Percentiles rank a stretch among this genome's conserved stretches.
phyloP scores from a whole-genome alignment of 2,329 filamentous ascomycete species.

The Trichocomaceae sp. region DNA sequence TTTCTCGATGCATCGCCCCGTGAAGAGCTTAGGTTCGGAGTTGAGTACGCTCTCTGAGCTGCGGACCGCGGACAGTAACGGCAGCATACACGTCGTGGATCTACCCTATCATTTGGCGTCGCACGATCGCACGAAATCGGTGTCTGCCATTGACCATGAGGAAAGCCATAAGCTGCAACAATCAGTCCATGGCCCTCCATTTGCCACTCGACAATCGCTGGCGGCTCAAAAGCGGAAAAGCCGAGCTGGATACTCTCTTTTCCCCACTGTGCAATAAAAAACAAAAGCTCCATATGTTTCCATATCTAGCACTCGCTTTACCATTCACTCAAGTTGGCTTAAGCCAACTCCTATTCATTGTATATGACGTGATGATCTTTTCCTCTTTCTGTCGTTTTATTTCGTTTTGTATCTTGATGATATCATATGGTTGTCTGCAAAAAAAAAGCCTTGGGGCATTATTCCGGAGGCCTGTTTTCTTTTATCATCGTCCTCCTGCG shows the following conservation, averaged over 20 bases:
- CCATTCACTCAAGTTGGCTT: background rate
- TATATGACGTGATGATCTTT: slow-evolving; percentile 13
- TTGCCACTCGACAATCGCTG: slow-evolving; percentile 19
- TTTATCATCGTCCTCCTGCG: background rate
- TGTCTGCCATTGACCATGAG: slow-evolving; percentile 24
- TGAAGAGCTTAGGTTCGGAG: slow-evolving; percentile 32
- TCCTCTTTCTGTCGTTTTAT: background rate
- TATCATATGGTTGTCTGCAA: background rate
- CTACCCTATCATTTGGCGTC: slow-evolving; percentile 17
- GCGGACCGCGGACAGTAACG: slow-evolving; percentile 21
- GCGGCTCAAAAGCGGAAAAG: slow-evolving; percentile 27
- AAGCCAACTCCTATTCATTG: background rate
- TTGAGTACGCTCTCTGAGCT: slow-evolving; percentile 25
- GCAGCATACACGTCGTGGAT: slow-evolving; percentile 24
- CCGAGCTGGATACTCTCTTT: slow-evolving; percentile 41
- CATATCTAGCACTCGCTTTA: background rate
- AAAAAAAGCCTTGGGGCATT: slow-evolving; percentile 1
- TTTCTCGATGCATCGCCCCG: slow-evolving; percentile 29
- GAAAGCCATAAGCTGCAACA: slow-evolving; percentile 17
- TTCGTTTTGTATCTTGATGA: background rate
- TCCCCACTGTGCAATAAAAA: slow-evolving; percentile 22
- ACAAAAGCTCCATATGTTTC: background rate
- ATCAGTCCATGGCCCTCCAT: slow-evolving; percentile 11
- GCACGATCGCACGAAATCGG: slow-evolving; percentile 34
- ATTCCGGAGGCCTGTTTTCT: background rate